These are phyloP conservation scores for Suillus subaureus DNA, from an alignment of 768 basidiomycete genomes.

Conservation along the genomic window DNA sequence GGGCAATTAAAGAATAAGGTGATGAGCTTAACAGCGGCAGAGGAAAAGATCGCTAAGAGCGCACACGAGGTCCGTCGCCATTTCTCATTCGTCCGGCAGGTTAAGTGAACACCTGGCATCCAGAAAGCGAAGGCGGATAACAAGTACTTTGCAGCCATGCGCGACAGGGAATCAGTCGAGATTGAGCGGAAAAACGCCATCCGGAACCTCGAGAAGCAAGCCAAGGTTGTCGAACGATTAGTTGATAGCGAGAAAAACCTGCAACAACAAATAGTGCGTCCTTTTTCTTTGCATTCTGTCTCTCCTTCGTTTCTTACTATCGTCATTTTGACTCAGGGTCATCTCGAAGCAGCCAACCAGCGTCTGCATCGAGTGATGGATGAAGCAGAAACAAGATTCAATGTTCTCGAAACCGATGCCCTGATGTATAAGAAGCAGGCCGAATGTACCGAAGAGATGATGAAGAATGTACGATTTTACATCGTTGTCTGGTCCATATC, in stretches of 20 bases:
- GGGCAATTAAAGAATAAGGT: constrained; percentile 82
- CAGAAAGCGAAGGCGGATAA: constrained; percentile 97
- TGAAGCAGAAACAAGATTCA: constrained; percentile 29
- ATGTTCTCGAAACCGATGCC: constrained; percentile 33
- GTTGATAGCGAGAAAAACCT: constrained; percentile 66
- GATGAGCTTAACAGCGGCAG: constrained; percentile 73
- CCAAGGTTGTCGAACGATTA: constrained; percentile 65
- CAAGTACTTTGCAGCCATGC: constrained; percentile 90
- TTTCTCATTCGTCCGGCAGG: background rate
- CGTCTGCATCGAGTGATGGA: constrained; percentile 34
- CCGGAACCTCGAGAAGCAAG: constrained; percentile 60
- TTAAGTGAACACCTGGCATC: background rate
- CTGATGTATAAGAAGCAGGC: constrained; percentile 35
- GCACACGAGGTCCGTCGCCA: constrained; percentile 63
- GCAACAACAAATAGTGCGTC: constrained; percentile 58
- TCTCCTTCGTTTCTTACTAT: background rate
- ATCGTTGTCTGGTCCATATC: background rate
- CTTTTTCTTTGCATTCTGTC: background rate
- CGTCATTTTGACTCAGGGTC: constrained; percentile 28
- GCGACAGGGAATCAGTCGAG: constrained; percentile 83
- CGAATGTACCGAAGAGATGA: constrained; percentile 43
- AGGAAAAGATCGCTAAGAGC: constrained; percentile 69
- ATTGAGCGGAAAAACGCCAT: constrained; percentile 67
- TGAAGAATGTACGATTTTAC: constrained; percentile 38
- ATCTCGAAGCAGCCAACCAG: constrained; percentile 49